Conservation (phyloP, 208 protist species). For the Crithidia acanthocephali region DNA sequence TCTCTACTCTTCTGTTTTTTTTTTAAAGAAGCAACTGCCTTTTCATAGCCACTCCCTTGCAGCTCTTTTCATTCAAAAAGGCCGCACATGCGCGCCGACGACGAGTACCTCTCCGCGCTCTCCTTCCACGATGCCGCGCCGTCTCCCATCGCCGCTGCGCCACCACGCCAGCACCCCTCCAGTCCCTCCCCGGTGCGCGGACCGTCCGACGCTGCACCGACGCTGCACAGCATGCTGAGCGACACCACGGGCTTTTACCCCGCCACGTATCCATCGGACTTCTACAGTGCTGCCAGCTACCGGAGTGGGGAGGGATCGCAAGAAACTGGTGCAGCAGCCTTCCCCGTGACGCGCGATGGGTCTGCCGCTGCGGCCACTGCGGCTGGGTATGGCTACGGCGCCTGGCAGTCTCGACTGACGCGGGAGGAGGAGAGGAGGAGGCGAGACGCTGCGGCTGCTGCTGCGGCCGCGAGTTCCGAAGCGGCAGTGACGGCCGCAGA, state of each 20-base stretch:
- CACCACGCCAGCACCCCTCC: too few species aligned
- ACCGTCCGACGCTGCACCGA: slow-evolving; percentile 1
- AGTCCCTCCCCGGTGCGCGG: slow-evolving; percentile 22
- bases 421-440: background rate
- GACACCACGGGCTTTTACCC: background rate
- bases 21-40: too few species aligned
- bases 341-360: background rate
- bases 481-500: slow-evolving; percentile 17
- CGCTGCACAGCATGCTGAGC: slow-evolving; percentile 20
- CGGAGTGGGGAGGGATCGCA: background rate
- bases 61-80: background rate
- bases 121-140: slow-evolving; percentile 17
- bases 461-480: background rate
- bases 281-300: background rate
- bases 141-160: background rate
- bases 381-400: slow-evolving; percentile 8
- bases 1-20: too few species aligned
- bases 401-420: background rate
- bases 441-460: background rate
- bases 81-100: slow-evolving; percentile 10
- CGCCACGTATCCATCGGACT: slow-evolving; percentile 10
- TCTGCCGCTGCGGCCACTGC: background rate
- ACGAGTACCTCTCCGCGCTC: slow-evolving; percentile 28
- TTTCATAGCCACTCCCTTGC: too few species aligned
- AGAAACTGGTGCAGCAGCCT: background rate